A percentile compares a stretch with the other conserved stretches of the same genome.
These are phyloP conservation scores for Trypanosoma vivax DNA, from an alignment of 208 protist genomes.

Conservation along the genomic window DNA sequence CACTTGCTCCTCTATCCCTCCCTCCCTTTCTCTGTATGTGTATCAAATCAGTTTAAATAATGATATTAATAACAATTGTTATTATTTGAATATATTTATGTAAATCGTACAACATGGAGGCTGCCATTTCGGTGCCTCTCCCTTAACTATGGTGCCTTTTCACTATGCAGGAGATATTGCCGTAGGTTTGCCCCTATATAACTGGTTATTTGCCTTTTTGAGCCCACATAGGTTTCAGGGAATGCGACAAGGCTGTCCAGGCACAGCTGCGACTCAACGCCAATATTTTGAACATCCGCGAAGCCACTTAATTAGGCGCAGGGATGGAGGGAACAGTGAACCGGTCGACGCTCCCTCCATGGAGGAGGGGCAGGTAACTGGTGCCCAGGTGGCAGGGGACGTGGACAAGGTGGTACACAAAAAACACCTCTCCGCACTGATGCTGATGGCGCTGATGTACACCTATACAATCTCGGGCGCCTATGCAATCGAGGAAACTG, in stretches of 20 bases:
- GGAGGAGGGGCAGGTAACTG: not conserved
- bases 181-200: no score
- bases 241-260: not conserved
- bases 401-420: constrained; percentile 3
- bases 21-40: no score
- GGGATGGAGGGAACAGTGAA: not conserved
- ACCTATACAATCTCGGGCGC: constrained; percentile 69
- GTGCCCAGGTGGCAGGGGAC: not conserved
- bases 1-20: no score
- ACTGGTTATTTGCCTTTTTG: constrained; percentile 16
- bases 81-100: no score
- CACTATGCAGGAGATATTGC: no score
- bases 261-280: not conserved
- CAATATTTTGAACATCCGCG: constrained; percentile 74
- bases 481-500: constrained; percentile 81
- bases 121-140: no score
- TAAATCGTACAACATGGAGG: no score
- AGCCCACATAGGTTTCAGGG: not conserved
- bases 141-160: no score
- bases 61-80: no score
- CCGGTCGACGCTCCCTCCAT: not conserved
- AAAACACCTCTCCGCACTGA: constrained; percentile 37
- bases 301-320: constrained; percentile 27
- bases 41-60: no score
- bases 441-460: constrained; percentile 80